Evolutionary conservation across 176 grass and related monocot genomes (phyloP).

Genomic region (Oryza punctata): DNA sequence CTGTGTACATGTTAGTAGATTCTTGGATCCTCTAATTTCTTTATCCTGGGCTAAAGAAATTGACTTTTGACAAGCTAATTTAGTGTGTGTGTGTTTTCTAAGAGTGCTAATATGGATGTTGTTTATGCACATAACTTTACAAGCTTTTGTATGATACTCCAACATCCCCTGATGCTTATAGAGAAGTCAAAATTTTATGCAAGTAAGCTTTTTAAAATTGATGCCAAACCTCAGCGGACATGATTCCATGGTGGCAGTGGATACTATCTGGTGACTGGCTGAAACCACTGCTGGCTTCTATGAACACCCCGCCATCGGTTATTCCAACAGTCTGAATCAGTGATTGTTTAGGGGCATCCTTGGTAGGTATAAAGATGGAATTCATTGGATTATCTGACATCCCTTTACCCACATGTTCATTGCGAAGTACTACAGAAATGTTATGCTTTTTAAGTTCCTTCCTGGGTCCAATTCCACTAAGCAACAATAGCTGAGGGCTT

Average conservation of each 20-base stretch:
- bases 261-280: constrained; percentile 82
- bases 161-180: not conserved
- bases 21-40: not conserved
- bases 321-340: constrained; percentile 92
- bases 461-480: constrained; percentile 83
- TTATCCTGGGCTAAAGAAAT: not conserved
- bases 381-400: constrained; percentile 94
- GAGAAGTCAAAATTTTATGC: not conserved
- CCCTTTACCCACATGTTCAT: constrained; percentile 72
- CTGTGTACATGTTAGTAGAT: constrained; percentile 11
- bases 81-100: not conserved
- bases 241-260: constrained; percentile 89
- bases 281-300: constrained; percentile 97
- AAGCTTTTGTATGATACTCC: not conserved
- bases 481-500: constrained; percentile 79
- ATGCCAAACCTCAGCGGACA: constrained; percentile 81
- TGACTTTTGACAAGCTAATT: not conserved
- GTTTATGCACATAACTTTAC: constrained; percentile 16
- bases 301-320: constrained; percentile 63
- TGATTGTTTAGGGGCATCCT: constrained; percentile 68
- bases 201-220: constrained; percentile 14
- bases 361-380: constrained; percentile 87
- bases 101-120: not conserved
- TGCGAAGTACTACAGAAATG: constrained; percentile 59
- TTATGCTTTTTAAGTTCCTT: constrained; percentile 63